Evolutionary conservation across 805 yeast genomes (phyloP).

Genomic region (Zygotorulaspora florentina): DNA sequence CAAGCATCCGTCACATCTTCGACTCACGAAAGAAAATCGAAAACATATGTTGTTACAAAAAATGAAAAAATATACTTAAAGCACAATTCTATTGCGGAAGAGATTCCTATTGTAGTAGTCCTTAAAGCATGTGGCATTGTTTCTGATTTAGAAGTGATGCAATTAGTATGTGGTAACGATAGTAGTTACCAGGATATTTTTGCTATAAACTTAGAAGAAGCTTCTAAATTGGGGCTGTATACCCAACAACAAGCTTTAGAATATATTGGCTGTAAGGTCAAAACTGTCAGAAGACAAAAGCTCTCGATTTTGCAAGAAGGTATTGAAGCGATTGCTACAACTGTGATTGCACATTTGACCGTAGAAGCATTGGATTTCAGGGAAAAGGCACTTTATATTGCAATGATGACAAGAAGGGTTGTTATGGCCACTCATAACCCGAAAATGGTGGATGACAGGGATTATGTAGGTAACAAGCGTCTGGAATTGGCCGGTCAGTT

Average conservation of each 20-base stretch:
- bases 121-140: constrained; percentile 93
- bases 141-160: constrained; percentile 89
- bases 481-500: constrained; percentile 95
- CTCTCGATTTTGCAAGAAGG: constrained; percentile 86
- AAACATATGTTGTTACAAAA: constrained; percentile 91
- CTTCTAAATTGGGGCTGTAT: constrained; percentile 75
- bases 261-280: constrained; percentile 85
- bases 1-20: constrained; percentile 98
- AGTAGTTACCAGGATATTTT: constrained; percentile 87
- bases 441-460: constrained; percentile 95
- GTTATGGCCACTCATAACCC: constrained; percentile 94
- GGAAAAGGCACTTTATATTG: constrained; percentile 90
- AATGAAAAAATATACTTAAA: constrained; percentile 84
- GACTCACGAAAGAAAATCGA: constrained; percentile 96
- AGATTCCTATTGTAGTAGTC: constrained; percentile 88
- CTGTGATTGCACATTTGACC: constrained; percentile 91
- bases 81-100: constrained; percentile 94
- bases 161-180: constrained; percentile 87
- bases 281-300: constrained; percentile 88
- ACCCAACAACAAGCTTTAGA: constrained; percentile 94
- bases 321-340: constrained; percentile 91
- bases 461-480: constrained; percentile 97
- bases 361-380: constrained; percentile 82
- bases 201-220: constrained; percentile 91
- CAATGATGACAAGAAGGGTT: constrained; percentile 95